Conservation (phyloP, 305 asterid genomes). For the Plantago coronopus region DNA sequence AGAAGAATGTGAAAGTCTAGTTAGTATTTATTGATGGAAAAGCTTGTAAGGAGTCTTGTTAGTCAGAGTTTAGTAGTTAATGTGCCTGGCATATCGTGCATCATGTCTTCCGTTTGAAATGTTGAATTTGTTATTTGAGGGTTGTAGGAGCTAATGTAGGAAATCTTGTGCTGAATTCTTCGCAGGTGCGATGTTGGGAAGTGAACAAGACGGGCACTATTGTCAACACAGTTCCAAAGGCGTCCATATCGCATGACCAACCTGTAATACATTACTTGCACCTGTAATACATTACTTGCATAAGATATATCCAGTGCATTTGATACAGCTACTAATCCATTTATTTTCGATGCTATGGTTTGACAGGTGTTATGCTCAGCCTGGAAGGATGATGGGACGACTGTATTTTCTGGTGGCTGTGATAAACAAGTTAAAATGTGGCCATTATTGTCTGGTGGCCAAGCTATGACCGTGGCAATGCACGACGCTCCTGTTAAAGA, state of each 20-base stretch:
- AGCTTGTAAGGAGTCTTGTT: too few species aligned
- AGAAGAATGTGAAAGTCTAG: too few species aligned
- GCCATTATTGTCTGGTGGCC: conserved; percentile 75
- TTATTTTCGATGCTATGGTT: conserved; percentile 18
- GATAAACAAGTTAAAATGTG: conserved; percentile 97
- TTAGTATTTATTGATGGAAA: too few species aligned
- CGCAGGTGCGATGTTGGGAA: conserved; percentile 60
- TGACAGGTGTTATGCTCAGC: conserved; percentile 82
- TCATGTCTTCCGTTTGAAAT: too few species aligned
- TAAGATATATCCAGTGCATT: neutral
- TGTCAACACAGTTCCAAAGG: conserved; percentile 43
- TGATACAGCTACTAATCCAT: conserved; percentile 1
- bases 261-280: conserved; percentile 37
- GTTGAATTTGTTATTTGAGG: too few species aligned
- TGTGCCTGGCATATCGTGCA: too few species aligned
- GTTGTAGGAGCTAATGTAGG: conserved; percentile 1
- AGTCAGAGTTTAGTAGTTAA: too few species aligned
- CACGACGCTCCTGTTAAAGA: conserved; percentile 86
- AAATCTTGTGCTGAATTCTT: conserved; percentile 12
- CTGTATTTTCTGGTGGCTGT: conserved; percentile 95
- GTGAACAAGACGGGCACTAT: conserved; percentile 34
- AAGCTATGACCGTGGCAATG: conserved; percentile 75
- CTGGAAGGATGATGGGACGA: conserved; percentile 96
- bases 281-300: conserved; percentile 31
- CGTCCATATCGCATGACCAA: conserved; percentile 45